Evolutionary conservation across 2,329 filamentous ascomycete species (phyloP).

Genomic region (Fusarium poae): DNA sequence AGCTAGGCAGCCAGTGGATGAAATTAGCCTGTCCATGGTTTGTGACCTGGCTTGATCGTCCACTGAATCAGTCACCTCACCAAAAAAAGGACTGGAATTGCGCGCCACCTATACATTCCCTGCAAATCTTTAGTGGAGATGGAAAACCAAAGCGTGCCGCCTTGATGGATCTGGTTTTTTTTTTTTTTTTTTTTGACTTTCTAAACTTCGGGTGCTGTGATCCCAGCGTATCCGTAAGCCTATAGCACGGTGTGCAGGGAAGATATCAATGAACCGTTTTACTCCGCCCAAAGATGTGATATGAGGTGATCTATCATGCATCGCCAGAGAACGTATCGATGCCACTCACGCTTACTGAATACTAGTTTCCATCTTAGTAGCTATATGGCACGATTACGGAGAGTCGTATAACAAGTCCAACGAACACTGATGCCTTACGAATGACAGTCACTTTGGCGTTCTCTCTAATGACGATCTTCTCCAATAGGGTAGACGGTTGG

Average conservation of each 20-base stretch:
- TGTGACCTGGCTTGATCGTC: constrained; percentile 43
- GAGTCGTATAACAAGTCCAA: neutral
- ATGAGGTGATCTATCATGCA: constrained; percentile 29
- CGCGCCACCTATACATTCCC: constrained; percentile 42
- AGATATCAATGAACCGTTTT: constrained; percentile 9
- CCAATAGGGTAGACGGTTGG: neutral
- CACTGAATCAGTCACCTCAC: constrained; percentile 44
- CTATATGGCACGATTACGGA: neutral
- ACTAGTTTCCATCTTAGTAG: constrained; percentile 9
- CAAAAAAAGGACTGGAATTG: constrained; percentile 40
- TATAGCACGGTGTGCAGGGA: constrained; percentile 6
- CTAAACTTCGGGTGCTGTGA: neutral
- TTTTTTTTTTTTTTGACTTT: constrained; percentile 20
- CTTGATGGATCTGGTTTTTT: constrained; percentile 29
- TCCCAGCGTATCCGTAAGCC: constrained; percentile 16
- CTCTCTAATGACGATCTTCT: constrained; percentile 1
- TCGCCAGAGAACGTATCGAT: constrained; percentile 17
- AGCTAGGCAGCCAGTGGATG: constrained; percentile 30
- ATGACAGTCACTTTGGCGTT: neutral
- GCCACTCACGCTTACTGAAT: constrained; percentile 1
- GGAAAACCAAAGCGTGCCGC: constrained; percentile 23
- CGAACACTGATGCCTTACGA: neutral
- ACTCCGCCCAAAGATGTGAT: constrained; percentile 22
- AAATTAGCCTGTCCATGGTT: constrained; percentile 24
- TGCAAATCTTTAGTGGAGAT: constrained; percentile 21